Evolutionary conservation across 495 filamentous ascomycete genomes (phyloP).

Genomic region (Durotheca rogersii): DNA sequence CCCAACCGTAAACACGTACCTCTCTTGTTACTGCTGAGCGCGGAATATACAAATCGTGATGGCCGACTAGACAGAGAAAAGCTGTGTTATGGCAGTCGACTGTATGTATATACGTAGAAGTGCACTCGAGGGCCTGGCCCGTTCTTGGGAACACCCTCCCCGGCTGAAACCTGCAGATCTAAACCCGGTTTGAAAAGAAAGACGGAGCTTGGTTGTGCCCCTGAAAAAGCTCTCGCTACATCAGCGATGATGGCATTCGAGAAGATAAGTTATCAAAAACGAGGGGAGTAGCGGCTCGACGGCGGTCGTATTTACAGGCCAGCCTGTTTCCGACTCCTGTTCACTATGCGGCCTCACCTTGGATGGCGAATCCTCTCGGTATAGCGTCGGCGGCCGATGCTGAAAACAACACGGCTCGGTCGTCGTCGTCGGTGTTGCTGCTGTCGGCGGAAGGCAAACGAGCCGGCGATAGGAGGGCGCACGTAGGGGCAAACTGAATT

Average conservation of each 20-base stretch:
- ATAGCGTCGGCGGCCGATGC: conserved; percentile 7
- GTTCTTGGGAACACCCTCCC: no score
- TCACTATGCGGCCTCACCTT: neutral
- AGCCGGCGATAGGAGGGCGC: neutral
- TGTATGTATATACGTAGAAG: no score
- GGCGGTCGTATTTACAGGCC: conserved; percentile 9
- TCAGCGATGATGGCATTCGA: neutral
- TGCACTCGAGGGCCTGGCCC: no score
- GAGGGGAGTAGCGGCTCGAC: no score
- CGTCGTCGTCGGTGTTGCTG: conserved; percentile 13
- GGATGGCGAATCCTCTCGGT: neutral
- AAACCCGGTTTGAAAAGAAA: no score
- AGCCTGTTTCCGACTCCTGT: conserved; percentile 3
- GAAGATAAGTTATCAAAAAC: no score
- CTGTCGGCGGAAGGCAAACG: conserved; percentile 8
- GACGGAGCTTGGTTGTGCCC: no score
- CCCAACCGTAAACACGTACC: conserved; percentile 10
- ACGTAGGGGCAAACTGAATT: neutral
- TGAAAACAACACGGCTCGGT: conserved; percentile 1
- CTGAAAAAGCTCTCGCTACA: neutral
- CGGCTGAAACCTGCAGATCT: no score
- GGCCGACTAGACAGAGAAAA: no score
- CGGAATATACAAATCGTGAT: neutral
- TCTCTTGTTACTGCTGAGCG: conserved; percentile 10
- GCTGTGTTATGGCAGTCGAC: no score